A percentile compares a stretch with the other conserved stretches of the same genome.
phyloP scores from a whole-genome alignment of 768 basidiomycete genomes.

The Leccinum imitatum region DNA sequence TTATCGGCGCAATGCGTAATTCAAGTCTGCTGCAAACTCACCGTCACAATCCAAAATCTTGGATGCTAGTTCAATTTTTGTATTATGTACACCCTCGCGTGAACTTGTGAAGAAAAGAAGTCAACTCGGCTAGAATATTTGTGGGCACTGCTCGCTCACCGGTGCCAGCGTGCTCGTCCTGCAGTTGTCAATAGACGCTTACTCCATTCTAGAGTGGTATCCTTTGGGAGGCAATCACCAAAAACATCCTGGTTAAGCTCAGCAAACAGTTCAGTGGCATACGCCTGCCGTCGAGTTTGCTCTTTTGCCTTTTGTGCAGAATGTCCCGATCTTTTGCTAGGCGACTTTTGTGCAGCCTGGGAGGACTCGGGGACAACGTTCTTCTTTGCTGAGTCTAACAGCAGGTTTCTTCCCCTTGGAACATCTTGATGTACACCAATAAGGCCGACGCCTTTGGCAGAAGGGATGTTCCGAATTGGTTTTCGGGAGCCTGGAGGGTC shows the following conservation, averaged over 20 bases:
- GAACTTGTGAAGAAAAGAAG: conserved; percentile 37
- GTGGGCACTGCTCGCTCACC: conserved; percentile 36
- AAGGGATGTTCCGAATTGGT: conserved; percentile 36
- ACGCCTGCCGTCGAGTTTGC: conserved; percentile 44
- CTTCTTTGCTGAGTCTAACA: conserved; percentile 16
- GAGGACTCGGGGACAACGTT: neutral
- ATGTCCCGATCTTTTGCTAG: conserved; percentile 25
- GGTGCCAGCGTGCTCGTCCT: conserved; percentile 64
- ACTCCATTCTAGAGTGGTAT: conserved; percentile 65
- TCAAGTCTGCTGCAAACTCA: conserved; percentile 29
- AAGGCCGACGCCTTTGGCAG: conserved; percentile 2
- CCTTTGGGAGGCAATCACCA: conserved; percentile 47
- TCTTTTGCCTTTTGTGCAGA: conserved; percentile 40
- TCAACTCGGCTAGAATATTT: neutral
- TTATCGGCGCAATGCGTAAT: neutral
- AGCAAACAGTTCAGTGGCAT: conserved; percentile 58
- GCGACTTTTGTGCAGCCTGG: conserved; percentile 10
- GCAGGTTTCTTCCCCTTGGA: conserved; percentile 1
- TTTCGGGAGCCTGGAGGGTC: conserved; percentile 51
- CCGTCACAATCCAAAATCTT: conserved; percentile 81
- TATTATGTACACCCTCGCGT: conserved; percentile 55
- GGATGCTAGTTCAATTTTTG: conserved; percentile 74
- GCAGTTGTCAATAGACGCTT: conserved; percentile 66
- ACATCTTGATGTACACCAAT: conserved; percentile 9
- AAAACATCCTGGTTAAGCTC: conserved; percentile 63